Conservation (phyloP, 345 rosid genomes). For the Schrenkiella parvula region DNA sequence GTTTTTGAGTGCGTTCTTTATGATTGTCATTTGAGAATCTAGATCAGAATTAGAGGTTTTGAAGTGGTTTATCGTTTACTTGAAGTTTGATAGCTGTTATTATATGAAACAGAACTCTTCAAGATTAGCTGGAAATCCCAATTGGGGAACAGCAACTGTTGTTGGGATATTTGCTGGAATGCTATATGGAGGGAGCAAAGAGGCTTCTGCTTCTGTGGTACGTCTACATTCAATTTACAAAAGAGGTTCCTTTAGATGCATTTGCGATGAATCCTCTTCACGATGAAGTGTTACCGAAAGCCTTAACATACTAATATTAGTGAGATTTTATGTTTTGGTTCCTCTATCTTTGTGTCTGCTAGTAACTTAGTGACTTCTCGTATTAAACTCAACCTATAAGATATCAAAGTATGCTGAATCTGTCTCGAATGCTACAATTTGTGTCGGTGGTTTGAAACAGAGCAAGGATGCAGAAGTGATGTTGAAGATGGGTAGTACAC, state of each 20-base stretch:
- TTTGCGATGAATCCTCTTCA: neutral
- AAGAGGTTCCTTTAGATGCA: neutral
- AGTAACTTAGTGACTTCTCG: neutral
- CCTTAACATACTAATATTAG: neutral
- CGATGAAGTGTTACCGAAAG: neutral
- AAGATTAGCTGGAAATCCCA: conserved; percentile 65
- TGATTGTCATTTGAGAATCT: neutral
- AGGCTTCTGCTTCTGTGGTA: conserved; percentile 91
- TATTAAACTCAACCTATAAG: neutral
- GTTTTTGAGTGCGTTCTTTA: neutral
- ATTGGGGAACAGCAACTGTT: conserved; percentile 88
- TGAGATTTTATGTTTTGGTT: neutral
- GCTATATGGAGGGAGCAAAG: conserved; percentile 94
- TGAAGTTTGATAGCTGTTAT: conserved; percentile 1
- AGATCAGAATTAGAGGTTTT: neutral
- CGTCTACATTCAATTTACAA: conserved; percentile 18
- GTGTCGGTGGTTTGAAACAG: conserved; percentile 33
- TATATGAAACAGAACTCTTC: conserved; percentile 39
- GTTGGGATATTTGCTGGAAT: conserved; percentile 86
- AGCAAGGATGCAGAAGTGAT: conserved; percentile 95
- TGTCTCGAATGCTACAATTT: neutral
- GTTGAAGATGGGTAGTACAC: conserved; percentile 94
- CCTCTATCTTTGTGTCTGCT: neutral
- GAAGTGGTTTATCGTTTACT: neutral
- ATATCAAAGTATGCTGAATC: neutral